Conservation (phyloP, 176 grass and related monocot genomes). For the Cenchrus purpureus region DNA sequence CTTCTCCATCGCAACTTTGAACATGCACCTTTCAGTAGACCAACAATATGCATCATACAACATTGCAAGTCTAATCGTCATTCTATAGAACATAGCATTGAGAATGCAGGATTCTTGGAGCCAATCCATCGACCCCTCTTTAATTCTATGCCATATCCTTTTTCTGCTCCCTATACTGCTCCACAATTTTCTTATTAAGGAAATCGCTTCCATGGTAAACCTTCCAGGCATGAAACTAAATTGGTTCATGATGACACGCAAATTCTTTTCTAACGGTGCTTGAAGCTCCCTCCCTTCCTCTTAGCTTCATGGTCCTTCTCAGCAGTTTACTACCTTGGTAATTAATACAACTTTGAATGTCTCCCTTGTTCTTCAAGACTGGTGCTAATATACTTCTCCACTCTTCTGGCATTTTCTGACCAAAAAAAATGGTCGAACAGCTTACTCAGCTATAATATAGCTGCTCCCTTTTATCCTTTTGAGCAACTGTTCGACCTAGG, state of each 20-base stretch:
- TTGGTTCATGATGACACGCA: not conserved
- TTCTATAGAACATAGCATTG: not conserved
- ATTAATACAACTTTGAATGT: not conserved
- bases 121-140: not conserved
- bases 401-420: not conserved
- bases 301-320: not conserved
- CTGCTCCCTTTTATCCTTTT: not conserved
- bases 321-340: not conserved
- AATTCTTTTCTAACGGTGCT: not conserved
- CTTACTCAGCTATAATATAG: not conserved
- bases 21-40: not conserved
- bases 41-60: not conserved
- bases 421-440: not conserved
- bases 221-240: not conserved
- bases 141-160: not conserved
- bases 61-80: not conserved
- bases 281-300: not conserved
- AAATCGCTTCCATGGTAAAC: not conserved
- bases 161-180: not conserved
- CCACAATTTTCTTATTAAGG: not conserved
- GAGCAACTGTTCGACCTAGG: not conserved
- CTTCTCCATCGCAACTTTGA: not conserved
- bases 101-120: not conserved
- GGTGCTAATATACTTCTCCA: not conserved
- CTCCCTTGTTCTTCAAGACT: not conserved